Percentiles rank a stretch among this genome's conserved stretches.
Evolutionary conservation across 1,139 yeast genomes (phyloP).

Genomic region (Geotrichum aggregatum): DNA sequence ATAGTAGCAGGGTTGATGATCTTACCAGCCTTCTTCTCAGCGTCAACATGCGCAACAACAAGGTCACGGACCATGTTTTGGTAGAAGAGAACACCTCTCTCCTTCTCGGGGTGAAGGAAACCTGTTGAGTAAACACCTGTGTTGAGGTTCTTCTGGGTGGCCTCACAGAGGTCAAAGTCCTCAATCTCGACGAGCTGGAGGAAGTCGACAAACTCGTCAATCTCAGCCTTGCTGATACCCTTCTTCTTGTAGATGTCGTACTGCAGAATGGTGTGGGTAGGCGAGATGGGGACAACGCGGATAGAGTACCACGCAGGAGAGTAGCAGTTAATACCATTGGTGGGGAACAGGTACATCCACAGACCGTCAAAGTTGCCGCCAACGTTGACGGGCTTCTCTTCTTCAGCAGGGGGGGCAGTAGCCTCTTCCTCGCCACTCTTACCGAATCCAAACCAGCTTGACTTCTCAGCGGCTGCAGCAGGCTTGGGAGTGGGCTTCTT

Average conservation of each 20-base stretch:
- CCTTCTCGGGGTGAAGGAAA: conserved; percentile 55
- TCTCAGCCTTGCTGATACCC: conserved; percentile 49
- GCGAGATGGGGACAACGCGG: conserved; percentile 52
- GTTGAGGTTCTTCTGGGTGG: conserved; percentile 56
- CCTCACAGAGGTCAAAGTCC: conserved; percentile 55
- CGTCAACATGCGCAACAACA: conserved; percentile 51
- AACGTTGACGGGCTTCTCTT: conserved; percentile 30
- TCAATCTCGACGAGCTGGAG: conserved; percentile 58
- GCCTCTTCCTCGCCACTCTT: neutral
- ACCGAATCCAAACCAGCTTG: conserved; percentile 18
- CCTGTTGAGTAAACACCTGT: conserved; percentile 58
- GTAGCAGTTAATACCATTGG: conserved; percentile 57
- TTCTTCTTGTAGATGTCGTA: conserved; percentile 60
- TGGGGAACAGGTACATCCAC: conserved; percentile 61
- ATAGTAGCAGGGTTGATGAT: conserved; percentile 52
- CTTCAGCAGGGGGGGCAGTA: conserved; percentile 1
- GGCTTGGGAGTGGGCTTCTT: neutral
- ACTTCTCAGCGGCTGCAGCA: neutral
- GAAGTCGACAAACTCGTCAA: conserved; percentile 60
- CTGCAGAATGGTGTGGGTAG: conserved; percentile 53
- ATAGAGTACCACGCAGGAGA: conserved; percentile 66
- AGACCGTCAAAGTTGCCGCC: conserved; percentile 50
- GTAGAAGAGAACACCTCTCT: conserved; percentile 55
- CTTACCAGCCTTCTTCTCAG: conserved; percentile 46
- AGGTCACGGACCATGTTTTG: conserved; percentile 55